These are phyloP conservation scores for Dissophora globulifera DNA, from an alignment of 192 early-diverging fungal genomes.

Conservation along the genomic window DNA sequence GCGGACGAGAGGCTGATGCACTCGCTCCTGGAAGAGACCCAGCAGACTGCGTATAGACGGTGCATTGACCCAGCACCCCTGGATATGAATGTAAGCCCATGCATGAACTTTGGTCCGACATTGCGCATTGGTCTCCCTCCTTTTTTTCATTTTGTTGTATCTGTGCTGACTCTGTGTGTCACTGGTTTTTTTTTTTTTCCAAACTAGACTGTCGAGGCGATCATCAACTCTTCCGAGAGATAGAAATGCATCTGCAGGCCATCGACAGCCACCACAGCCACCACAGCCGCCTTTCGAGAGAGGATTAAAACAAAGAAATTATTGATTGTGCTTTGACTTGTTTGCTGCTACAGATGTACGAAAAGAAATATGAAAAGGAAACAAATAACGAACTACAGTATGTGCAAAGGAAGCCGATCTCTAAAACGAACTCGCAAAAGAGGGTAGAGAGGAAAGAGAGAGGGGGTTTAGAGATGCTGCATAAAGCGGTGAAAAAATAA, in stretches of 20 bases:
- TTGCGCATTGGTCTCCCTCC: constrained; percentile 4
- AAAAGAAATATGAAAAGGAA: constrained; percentile 14
- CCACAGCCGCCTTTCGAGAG: no score
- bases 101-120: no score
- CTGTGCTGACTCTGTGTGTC: no score
- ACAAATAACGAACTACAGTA: constrained; percentile 15
- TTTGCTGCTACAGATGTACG: constrained; percentile 1
- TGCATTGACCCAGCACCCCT: constrained; percentile 59
- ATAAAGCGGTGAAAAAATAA: no score
- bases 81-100: constrained; percentile 54
- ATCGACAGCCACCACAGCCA: no score
- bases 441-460: no score
- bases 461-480: no score
- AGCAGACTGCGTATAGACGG: constrained; percentile 59
- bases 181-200: background rate
- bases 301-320: no score
- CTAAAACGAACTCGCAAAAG: constrained; percentile 2
- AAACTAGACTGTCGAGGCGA: constrained; percentile 24
- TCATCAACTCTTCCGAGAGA: constrained; percentile 24
- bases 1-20: constrained; percentile 59
- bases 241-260: no score
- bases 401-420: constrained; percentile 13
- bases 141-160: background rate
- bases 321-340: no score
- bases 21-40: constrained; percentile 61